Conservation (phyloP, 805 yeast species). For the Cyberlindnera japonica region DNA sequence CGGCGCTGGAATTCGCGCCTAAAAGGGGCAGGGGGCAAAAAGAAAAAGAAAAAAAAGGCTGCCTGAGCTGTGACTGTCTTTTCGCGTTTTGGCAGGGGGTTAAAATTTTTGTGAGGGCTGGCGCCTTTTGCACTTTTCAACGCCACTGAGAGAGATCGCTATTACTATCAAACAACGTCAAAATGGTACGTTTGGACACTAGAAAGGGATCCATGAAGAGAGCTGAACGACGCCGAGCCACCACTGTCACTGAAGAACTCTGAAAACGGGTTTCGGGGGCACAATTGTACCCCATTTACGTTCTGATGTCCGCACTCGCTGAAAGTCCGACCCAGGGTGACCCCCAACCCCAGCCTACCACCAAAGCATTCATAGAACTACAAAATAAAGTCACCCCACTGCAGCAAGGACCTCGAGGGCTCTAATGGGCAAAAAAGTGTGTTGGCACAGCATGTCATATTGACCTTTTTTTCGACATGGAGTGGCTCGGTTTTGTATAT, state of each 20-base stretch:
- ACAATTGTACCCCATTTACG: background rate
- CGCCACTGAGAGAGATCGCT: conserved; percentile 5
- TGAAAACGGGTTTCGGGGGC: background rate
- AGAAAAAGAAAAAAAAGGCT: too few species aligned
- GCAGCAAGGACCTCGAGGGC: conserved; percentile 10
- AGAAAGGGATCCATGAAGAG: background rate
- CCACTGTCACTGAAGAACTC: background rate
- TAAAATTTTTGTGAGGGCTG: conserved; percentile 12
- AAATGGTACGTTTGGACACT: conserved; percentile 18
- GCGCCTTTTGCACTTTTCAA: conserved; percentile 15
- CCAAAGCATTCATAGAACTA: conserved; percentile 11
- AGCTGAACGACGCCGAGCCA: background rate
- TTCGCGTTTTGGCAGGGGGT: background rate
- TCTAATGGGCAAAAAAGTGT: conserved; percentile 8
- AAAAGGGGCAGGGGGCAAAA: too few species aligned
- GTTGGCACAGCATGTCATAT: conserved; percentile 15
- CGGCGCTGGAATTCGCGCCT: background rate
- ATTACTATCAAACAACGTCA: conserved; percentile 8
- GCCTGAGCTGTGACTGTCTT: conserved; percentile 10
- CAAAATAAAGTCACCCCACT: conserved; percentile 3
- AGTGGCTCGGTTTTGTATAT: too few species aligned
- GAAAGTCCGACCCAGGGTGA: background rate
- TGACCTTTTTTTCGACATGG: conserved; percentile 10
- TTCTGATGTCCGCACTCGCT: background rate
- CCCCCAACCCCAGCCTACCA: conserved; percentile 3